Base-by-base conservation (phyloP, 495 filamentous ascomycete species). In the Aspergillus funiculosus region DNA sequence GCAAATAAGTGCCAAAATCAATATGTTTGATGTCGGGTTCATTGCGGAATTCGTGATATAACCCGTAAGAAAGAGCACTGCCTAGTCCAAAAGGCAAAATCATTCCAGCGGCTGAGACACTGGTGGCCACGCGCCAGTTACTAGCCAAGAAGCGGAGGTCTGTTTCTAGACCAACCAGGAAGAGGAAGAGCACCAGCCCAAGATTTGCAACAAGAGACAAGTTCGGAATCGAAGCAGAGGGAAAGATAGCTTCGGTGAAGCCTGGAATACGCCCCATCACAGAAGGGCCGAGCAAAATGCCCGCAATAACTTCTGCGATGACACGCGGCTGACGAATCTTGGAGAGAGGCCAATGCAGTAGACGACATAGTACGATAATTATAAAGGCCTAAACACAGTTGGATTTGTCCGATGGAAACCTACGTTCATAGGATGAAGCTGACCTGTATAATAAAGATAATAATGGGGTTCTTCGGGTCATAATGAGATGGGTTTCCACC, bases 301-400 rank as follows among this genome's bases (percentile, higher is more conserved):
- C 92, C 17, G 84, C 90, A 49, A 98, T 84, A 29, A 98, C 88
- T 75, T 97, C 92, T 30, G 92, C 88, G 54, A 98, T 98, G 47
- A 97, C 91, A 46, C 85, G 80, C 35, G 91, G 91, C 59, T 97
- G 91, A 43, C 86, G 83, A 34, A 96, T 68, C 57, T 84, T 86
- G 42, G 87, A 89, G 6, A 97, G 77, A 17, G 91, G 92, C 54
- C 71, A 86, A 53, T 89, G 85, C 27, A 97, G 75, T 26, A 94
- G 53, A 31, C 88, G 85, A 62, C 88, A 94, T 60, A 95, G 80
- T 39, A 94, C 79, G 58, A 97, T 85, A 58, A 98, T 95, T 50
- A 98, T 89, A 46, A 73, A 74, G 13, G 86, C 85, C 88, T 94
- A 55, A n/a, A 5, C 9, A 53, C 5, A 11, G 27, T 38, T n/a